Base-by-base conservation (phyloP, 306 rosid species). In the Fagus sylvatica region DNA sequence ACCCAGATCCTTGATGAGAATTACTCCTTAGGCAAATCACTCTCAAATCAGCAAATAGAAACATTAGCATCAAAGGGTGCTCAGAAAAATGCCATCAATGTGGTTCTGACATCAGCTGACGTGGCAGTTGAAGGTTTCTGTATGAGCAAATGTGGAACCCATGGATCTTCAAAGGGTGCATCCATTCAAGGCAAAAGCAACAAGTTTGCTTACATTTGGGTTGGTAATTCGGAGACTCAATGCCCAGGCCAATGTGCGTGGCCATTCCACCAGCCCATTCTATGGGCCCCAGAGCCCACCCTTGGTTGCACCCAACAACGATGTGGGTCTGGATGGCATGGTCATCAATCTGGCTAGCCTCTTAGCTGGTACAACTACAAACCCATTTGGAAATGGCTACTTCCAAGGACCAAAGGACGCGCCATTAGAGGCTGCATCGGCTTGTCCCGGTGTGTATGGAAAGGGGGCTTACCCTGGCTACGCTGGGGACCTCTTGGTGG, bases 391-490 rank as follows among this genome's bases (percentile, higher is more conserved):
- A 75, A 88, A 88, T 16, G 97, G 97, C 1, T 91, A 49, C 72
- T 91, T 74, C 46, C 93, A 89, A 67, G 97, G 97, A 5, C 77
- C 92, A 0, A 76, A 81, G 0, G 97, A 83, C 49, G 89, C 92
- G 4, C 92, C 93, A 0, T 49, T 91, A 0, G 93, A 91, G 75
- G 97, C 89, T 42, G 81, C 89, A 0, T 86, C 92, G 0, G 88
- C 97, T 2, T 91, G 93, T 68, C 83, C 90, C 0, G 93, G 93
- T 32, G 83, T 91, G 49, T 91, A 86, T 41, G 93, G 84, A 0
- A 89, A 88, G 49, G 93, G 93, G 2, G 89, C 97, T 30, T 91
- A 87, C 34, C 92, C 92, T 13, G 93, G 93, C n/a, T 87, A 91
- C 34, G 88, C 92, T 1, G 93, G 92, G 0, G 43, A 86, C 33